Base-by-base conservation (phyloP, 1,284 basidiomycete species). In the Ganoderma multipileum region DNA sequence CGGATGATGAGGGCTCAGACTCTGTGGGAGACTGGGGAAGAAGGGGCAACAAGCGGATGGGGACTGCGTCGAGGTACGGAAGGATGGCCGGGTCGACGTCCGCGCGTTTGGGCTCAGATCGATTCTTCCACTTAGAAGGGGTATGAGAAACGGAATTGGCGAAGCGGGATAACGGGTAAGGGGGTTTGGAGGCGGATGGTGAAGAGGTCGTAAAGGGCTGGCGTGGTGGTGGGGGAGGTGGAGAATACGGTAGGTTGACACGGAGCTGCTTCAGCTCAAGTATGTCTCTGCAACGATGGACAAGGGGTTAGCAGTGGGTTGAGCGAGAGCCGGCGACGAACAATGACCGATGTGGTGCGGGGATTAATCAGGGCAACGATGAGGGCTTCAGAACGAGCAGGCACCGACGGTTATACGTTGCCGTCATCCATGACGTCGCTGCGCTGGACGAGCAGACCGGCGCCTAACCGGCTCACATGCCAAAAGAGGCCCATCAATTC, bases 241-340 rank as follows among this genome's bases (percentile, higher is more conserved):
- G 54, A 20, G 78, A 74, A 54, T 76, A 78, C 16, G 81, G 81
- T 50, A 81, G 76, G 36, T 76, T 76, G n/a, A 79, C 74, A 60
- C 79, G 77, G 36, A 82, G 78, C 69, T 80, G 76, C 67, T 81
- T 82, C 36, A 82, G 78, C 72, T 82, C 81, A 61, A 82, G 79
- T 63, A 81, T 74, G 70, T 82, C 81, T 64, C 81, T 82, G 77
- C 38, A 39, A 16, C 39, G 42, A 50, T 9, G 4, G 33, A 55
- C 18, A 23, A 47, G n/a, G 61, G 50, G 30, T 38, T 23, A 23
- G 26, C 36, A 39, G 42, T 26, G 30, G 63, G 64, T 67, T 41
- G 55, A 38, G 42, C 18, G n/a, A 23, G 18, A 36, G 41, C 44
- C 23, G 59, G 26, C 16, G 50, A 55, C 39, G 47, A 59, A 54